phyloP scores from a whole-genome alignment of 78 protist species.

The Dictyostelium purpureum region DNA sequence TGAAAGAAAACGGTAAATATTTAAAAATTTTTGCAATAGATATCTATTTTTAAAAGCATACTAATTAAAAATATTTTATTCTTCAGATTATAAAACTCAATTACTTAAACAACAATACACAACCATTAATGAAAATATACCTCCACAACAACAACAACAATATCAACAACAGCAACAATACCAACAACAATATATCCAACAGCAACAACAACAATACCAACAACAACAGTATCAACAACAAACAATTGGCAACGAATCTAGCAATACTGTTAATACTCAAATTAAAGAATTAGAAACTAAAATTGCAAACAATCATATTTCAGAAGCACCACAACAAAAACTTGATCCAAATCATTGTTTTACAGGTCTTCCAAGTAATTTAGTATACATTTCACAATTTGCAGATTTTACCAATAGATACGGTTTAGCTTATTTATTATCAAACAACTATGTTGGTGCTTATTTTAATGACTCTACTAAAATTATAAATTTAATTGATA shows the following conservation, averaged over 20 bases:
- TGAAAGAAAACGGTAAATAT: slow-evolving; percentile 67
- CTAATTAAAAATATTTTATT: background rate
- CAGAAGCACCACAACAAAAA: slow-evolving; percentile 9
- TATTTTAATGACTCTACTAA: slow-evolving; percentile 92
- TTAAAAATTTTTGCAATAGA: background rate
- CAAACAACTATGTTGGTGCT: slow-evolving; percentile 89
- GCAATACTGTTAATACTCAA: background rate
- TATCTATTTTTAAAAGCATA: background rate
- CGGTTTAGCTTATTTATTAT: slow-evolving; percentile 95
- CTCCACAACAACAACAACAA: background rate
- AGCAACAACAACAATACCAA: slow-evolving; percentile 14
- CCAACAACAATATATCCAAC: slow-evolving; percentile 6
- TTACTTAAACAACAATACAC: slow-evolving; percentile 57
- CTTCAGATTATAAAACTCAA: slow-evolving; percentile 26
- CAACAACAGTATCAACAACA: slow-evolving; percentile 20
- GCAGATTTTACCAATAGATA: slow-evolving; percentile 94
- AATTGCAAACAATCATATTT: slow-evolving; percentile 71
- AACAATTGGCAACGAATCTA: background rate
- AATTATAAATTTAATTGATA: slow-evolving; percentile 11
- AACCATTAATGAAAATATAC: background rate
- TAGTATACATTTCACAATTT: slow-evolving; percentile 83
- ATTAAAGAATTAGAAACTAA: slow-evolving; percentile 36
- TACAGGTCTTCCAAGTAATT: slow-evolving; percentile 5
- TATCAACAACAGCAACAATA: no score
- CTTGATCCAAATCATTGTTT: background rate